phyloP scores from a whole-genome alignment of 495 filamentous ascomycete genomes.

The Penicillium parvum region DNA sequence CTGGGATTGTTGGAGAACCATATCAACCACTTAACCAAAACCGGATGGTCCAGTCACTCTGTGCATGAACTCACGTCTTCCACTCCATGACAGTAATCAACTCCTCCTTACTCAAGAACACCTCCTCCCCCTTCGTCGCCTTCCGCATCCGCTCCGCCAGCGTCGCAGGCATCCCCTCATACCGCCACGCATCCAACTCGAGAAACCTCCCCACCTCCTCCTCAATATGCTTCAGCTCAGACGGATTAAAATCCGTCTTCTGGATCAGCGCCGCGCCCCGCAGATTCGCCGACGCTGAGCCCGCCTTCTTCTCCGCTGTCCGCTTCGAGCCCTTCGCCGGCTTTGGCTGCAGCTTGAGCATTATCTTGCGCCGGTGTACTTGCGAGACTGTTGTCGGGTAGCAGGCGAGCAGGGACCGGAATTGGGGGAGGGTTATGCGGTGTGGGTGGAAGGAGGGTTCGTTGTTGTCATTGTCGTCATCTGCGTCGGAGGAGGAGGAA shows the following conservation, averaged over 20 bases:
- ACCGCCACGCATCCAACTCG: conserved; percentile 33
- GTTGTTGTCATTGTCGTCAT: no score
- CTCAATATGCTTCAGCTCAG: conserved; percentile 13
- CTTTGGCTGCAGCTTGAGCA: conserved; percentile 21
- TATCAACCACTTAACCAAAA: no score
- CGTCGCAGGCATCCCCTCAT: conserved; percentile 23
- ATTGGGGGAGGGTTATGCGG: conserved; percentile 30
- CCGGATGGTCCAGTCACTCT: background rate
- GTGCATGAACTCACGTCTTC: conserved; percentile 61
- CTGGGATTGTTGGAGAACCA: conserved; percentile 22
- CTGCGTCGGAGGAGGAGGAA: background rate
- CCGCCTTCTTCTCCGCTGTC: conserved; percentile 4
- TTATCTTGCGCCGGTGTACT: conserved; percentile 21
- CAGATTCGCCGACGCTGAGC: background rate
- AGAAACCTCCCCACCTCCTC: conserved; percentile 21
- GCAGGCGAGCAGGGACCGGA: conserved; percentile 24
- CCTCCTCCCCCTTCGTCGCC: conserved; percentile 1
- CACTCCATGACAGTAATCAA: conserved; percentile 57
- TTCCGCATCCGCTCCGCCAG: conserved; percentile 10
- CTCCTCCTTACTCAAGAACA: conserved; percentile 30
- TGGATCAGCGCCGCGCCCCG: background rate
- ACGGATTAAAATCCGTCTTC: conserved; percentile 9
- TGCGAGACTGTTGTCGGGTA: conserved; percentile 30
- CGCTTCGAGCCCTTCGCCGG: conserved; percentile 11
- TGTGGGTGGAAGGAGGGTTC: conserved; percentile 20